Evolutionary conservation across 345 rosid genomes (phyloP).

Genomic region (Lenwebbia sp.): DNA sequence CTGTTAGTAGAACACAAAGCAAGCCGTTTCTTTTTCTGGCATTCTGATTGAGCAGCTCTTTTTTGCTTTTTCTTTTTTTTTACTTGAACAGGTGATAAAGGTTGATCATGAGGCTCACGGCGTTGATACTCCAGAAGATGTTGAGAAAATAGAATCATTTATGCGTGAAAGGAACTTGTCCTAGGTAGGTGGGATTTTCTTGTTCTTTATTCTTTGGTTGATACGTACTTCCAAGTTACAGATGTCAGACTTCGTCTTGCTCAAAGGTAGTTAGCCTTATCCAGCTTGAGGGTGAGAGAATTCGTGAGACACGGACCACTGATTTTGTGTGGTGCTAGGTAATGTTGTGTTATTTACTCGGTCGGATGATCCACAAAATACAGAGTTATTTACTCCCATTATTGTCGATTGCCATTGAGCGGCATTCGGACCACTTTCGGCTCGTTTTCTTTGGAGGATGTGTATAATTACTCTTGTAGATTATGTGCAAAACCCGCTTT

Average conservation of each 20-base stretch:
- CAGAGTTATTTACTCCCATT: no score
- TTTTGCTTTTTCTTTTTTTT: neutral
- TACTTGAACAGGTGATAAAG: slow-evolving; percentile 59
- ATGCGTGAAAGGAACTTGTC: slow-evolving; percentile 66
- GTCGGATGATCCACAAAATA: neutral
- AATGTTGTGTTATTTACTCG: neutral
- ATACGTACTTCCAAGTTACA: neutral
- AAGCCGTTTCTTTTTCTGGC: neutral
- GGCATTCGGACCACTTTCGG: neutral
- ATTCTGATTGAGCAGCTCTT: neutral
- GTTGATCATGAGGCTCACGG: slow-evolving; percentile 94
- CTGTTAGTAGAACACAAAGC: neutral
- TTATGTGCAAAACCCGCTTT: neutral
- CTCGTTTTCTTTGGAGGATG: neutral
- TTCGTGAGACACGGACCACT: neutral
- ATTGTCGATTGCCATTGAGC: neutral
- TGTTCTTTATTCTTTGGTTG: neutral
- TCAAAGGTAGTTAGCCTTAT: neutral
- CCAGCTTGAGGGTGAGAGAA: neutral
- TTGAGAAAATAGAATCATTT: slow-evolving; percentile 67
- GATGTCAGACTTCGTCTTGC: neutral
- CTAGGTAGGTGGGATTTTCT: neutral
- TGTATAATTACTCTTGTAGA: no score
- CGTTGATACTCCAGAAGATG: slow-evolving; percentile 75
- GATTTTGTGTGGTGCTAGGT: neutral